Evolutionary conservation across 2,329 filamentous ascomycete species (phyloP), one percentile per base, ranked within the genome.

Genomic region (Scedosporium boydii): DNA sequence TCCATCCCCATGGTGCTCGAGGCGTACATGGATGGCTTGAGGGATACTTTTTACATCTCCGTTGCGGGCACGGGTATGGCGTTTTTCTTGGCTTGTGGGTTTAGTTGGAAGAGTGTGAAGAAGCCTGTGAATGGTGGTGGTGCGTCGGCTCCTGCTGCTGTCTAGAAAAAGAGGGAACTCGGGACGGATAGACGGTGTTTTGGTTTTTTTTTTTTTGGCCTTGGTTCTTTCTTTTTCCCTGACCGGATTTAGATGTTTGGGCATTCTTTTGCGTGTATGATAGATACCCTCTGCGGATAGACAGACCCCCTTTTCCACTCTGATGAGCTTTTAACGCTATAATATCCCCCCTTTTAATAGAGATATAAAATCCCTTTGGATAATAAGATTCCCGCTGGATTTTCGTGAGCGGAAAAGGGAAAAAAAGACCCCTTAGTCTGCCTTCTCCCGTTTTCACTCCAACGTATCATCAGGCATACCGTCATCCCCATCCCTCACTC

Each of bases 31-130:
- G 67, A 66, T 1, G 82, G 80, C 0, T 68, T 85, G 66, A 75
- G 77, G 18, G 70, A 81, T 58, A 78, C 79, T 0, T 85, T 78
- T 64, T 84, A 80, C 66, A 80, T 84, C 61, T 77, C 80, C 0
- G 73, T 80, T 0, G 81, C 76, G 0, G 80, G 77, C 64, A 78
- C 80, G 0, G 74, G 69, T 3, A 74, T 71, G 2, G 78, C 79
- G 0, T 81, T 84, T 62, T 53, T 81, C 4, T 69, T 72, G 2
- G 75, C 73, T 3, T 69, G 77, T 0, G 78, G 75, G 12, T 66
- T 85, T 63, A 71, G 77, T 68, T 84, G 81, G 80, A 81, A 76
- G 74, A 83, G 79, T 61, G 80, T 84, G 58, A 80, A 82, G 73
- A 76, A 79, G 68, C 55, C 69, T 2, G 59, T 71, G 64, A 68